These are phyloP conservation scores for Boletales sp. DNA, from an alignment of 768 basidiomycete genomes.

Conservation along the genomic window DNA sequence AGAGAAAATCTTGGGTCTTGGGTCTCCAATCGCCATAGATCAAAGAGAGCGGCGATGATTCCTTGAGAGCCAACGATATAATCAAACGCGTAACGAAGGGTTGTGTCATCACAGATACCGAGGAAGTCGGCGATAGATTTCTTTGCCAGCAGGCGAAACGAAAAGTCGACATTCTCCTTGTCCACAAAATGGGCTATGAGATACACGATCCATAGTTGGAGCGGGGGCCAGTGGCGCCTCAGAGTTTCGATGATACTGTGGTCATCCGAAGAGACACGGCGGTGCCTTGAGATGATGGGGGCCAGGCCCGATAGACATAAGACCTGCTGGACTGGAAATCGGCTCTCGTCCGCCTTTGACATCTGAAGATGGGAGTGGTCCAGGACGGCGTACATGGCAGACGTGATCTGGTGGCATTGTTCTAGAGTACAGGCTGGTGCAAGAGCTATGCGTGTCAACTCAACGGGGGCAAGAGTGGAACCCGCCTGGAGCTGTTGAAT, in stretches of 20 bases:
- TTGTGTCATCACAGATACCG: constrained; percentile 11
- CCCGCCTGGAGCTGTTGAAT: constrained; percentile 22
- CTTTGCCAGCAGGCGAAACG: constrained; percentile 21
- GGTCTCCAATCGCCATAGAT: constrained; percentile 27
- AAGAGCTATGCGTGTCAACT: constrained; percentile 19
- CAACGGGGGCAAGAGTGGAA: constrained; percentile 15
- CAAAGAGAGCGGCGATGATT: constrained; percentile 19
- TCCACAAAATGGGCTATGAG: constrained; percentile 22
- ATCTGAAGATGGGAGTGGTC: constrained; percentile 17
- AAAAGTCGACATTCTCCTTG: constrained; percentile 13
- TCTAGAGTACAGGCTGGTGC: constrained; percentile 13
- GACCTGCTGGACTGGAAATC: constrained; percentile 19
- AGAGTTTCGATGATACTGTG: constrained; percentile 4
- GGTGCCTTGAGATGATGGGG: constrained; percentile 8
- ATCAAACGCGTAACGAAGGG: constrained; percentile 18
- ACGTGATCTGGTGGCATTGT: constrained; percentile 15
- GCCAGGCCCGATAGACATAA: constrained; percentile 16
- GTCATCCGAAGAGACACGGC: not conserved
- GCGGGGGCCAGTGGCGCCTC: constrained; percentile 13
- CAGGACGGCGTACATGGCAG: constrained; percentile 19
- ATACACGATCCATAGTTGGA: constrained; percentile 25
- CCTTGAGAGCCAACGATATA: constrained; percentile 14
- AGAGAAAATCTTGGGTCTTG: constrained; percentile 17
- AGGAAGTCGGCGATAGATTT: constrained; percentile 19
- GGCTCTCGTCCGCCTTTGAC: constrained; percentile 6